phyloP scores from a whole-genome alignment of 495 filamentous ascomycete species.

The Neurospora sp. region DNA sequence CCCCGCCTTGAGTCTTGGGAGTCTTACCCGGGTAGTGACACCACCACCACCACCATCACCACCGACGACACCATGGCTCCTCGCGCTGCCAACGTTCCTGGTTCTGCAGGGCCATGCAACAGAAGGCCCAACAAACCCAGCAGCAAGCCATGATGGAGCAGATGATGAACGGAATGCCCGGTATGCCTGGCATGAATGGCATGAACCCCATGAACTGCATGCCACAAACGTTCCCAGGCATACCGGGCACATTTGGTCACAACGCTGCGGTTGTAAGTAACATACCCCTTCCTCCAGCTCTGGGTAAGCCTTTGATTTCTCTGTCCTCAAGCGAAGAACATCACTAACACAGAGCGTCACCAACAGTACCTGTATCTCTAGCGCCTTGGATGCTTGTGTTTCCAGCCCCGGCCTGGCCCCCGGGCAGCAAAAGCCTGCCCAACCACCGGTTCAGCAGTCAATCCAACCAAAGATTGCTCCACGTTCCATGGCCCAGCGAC shows the following conservation, averaged over 20 bases:
- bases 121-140: slow-evolving; percentile 32
- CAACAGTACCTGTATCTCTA: too few species aligned
- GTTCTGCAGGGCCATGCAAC: slow-evolving; percentile 32
- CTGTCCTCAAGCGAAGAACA: too few species aligned
- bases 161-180: slow-evolving; percentile 23
- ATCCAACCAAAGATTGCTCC: background rate
- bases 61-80: background rate
- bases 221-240: slow-evolving; percentile 21
- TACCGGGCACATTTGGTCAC: slow-evolving; percentile 11
- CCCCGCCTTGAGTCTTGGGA: slow-evolving; percentile 35
- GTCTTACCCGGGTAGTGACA: background rate
- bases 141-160: slow-evolving; percentile 25
- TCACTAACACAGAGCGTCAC: too few species aligned
- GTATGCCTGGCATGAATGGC: slow-evolving; percentile 29
- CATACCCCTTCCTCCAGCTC: too few species aligned
- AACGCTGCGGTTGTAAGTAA: too few species aligned
- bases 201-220: slow-evolving; percentile 28
- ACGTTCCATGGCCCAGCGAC: background rate
- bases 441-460: slow-evolving; percentile 15
- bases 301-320: too few species aligned
- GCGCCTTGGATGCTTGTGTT: too few species aligned
- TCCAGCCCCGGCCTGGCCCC: background rate
- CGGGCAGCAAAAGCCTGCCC: slow-evolving; percentile 23
- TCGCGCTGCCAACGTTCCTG: background rate
- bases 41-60: background rate